Conservation (phyloP, 495 filamentous ascomycete species). For the Pyrenopolyporus hunteri region DNA sequence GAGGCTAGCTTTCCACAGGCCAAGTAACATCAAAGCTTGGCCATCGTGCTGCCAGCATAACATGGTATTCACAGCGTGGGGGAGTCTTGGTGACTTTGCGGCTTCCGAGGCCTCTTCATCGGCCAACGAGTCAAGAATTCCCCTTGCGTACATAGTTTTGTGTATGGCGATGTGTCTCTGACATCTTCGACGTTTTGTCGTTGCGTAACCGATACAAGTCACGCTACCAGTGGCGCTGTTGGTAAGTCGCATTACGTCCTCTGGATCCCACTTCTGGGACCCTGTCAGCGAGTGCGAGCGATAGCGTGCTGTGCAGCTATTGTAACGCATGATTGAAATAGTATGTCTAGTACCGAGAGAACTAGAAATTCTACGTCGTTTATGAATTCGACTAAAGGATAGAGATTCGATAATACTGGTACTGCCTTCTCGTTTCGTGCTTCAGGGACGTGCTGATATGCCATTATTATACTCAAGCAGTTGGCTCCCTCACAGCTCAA, state of each 20-base stretch:
- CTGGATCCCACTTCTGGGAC: constrained; percentile 16
- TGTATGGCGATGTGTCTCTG: not conserved
- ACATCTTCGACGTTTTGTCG: constrained; percentile 3
- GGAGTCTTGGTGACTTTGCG: constrained; percentile 8
- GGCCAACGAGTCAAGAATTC: constrained; percentile 2
- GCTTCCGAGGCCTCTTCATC: not conserved
- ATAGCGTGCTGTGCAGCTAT: not conserved
- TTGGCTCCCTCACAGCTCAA: constrained; percentile 11
- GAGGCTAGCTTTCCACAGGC: constrained; percentile 3
- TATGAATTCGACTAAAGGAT: not conserved
- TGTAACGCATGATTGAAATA: constrained; percentile 7
- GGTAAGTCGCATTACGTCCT: constrained; percentile 3
- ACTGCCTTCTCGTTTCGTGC: not conserved
- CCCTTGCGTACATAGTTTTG: not conserved
- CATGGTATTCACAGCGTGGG: not conserved
- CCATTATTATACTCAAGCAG: not conserved
- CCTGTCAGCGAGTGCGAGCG: not conserved
- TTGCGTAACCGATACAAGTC: constrained; percentile 7
- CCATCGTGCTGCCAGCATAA: constrained; percentile 7
- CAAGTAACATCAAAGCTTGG: not conserved
- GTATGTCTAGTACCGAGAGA: not conserved
- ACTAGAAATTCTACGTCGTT: not conserved
- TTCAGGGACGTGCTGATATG: not conserved
- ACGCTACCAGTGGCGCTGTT: not conserved
- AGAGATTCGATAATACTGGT: not conserved